Conservation (phyloP, 768 basidiomycete genomes). For the Lyophyllum decastes region DNA sequence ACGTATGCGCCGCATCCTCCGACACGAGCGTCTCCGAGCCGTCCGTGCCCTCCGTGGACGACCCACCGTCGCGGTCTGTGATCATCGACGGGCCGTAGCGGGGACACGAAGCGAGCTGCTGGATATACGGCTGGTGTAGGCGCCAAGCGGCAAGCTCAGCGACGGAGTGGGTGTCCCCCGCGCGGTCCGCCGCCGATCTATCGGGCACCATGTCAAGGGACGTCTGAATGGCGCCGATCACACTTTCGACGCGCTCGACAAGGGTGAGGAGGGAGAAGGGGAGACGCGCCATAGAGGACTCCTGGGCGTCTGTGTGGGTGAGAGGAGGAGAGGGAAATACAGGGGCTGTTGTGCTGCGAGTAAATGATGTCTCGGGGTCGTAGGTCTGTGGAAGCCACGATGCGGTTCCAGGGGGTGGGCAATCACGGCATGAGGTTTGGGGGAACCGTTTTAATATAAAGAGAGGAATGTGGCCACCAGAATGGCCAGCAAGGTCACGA, state of each 20-base stretch:
- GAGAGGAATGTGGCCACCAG: conserved; percentile 11
- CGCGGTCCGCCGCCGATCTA: background rate
- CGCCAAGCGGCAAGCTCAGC: conserved; percentile 4
- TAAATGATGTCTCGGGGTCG: background rate
- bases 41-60: conserved; percentile 8
- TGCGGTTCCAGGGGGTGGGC: background rate
- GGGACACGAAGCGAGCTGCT: background rate
- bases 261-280: conserved; percentile 5
- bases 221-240: conserved; percentile 8
- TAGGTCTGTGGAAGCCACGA: background rate
- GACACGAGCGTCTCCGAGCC: conserved; percentile 11
- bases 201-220: background rate
- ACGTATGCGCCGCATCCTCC: background rate
- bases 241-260: conserved; percentile 4
- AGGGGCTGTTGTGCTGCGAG: background rate
- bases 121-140: conserved; percentile 5
- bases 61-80: conserved; percentile 1
- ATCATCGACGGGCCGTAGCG: background rate
- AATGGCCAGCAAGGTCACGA: background rate
- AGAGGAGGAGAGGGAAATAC: background rate
- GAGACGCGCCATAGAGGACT: conserved; percentile 1
- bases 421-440: conserved; percentile 3
- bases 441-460: conserved; percentile 14
- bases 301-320: background rate
- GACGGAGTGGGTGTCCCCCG: background rate